phyloP scores from a whole-genome alignment of 2,329 filamentous ascomycete genomes.

The Cadophora malorum region DNA sequence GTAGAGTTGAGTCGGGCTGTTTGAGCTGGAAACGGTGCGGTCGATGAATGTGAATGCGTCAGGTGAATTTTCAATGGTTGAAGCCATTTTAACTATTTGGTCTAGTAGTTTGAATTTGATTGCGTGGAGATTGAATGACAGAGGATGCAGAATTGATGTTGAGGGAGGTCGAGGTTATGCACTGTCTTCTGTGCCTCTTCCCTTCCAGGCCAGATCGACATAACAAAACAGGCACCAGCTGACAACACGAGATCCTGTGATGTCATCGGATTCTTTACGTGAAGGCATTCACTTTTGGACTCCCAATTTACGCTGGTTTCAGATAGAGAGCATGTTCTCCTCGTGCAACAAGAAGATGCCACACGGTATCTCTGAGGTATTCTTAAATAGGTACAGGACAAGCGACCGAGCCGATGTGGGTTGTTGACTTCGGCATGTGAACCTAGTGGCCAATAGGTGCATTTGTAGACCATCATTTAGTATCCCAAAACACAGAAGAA shows the following conservation, averaged over 20 bases:
- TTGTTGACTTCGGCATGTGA: no score
- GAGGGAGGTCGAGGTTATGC: neutral
- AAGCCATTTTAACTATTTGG: slow-evolving; percentile 8
- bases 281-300: neutral
- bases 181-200: neutral
- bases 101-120: neutral
- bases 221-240: slow-evolving; percentile 4
- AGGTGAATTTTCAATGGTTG: neutral
- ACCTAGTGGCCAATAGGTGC: no score
- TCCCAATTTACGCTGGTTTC: neutral
- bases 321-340: no score
- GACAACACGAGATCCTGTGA: neutral
- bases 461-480: no score
- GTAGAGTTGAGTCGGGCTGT: slow-evolving; percentile 15
- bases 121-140: neutral
- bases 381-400: no score
- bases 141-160: neutral
- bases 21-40: slow-evolving; percentile 13
- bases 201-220: neutral
- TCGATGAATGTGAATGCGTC: slow-evolving; percentile 24
- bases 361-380: no score
- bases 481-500: no score
- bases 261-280: neutral
- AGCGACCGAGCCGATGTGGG: no score
- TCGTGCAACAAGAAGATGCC: no score